Evolutionary conservation across 164 flowering plant genomes (phyloP).

Genomic region (Vitis riparia): DNA sequence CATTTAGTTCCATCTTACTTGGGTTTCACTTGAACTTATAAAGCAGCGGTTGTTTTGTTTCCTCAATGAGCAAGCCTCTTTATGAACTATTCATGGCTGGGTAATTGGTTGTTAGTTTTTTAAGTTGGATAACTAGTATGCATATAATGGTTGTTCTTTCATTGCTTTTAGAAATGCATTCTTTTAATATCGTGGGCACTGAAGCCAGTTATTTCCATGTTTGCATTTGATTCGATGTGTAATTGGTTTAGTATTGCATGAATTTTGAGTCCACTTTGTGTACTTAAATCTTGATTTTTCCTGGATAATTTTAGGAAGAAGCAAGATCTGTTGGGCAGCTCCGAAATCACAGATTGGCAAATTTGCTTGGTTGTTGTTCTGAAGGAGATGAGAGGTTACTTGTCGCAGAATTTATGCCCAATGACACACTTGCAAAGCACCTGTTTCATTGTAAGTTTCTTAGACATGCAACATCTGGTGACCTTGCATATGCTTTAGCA

Average conservation of each 20-base stretch:
- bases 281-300: neutral
- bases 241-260: neutral
- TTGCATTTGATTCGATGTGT: too few relatives aligned
- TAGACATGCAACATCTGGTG: neutral
- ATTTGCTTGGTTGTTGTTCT: slow-evolving; percentile 87
- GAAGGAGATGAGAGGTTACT: slow-evolving; percentile 91
- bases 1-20: too few relatives aligned
- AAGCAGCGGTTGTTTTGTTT: too few relatives aligned
- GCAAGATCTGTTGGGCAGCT: slow-evolving; percentile 91
- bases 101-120: too few relatives aligned
- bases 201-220: too few relatives aligned
- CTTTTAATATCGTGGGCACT: too few relatives aligned
- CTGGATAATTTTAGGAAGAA: slow-evolving; percentile 60
- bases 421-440: slow-evolving; percentile 90
- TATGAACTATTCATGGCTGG: too few relatives aligned
- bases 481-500: neutral
- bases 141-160: too few relatives aligned
- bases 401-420: slow-evolving; percentile 90
- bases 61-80: too few relatives aligned
- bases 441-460: slow-evolving; percentile 81
- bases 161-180: too few relatives aligned
- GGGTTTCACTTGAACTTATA: too few relatives aligned
- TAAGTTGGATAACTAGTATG: too few relatives aligned
- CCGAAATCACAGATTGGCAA: slow-evolving; percentile 72
- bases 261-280: neutral